Conservation (phyloP, 805 yeast genomes). For the Kodamaea fukazawae region DNA sequence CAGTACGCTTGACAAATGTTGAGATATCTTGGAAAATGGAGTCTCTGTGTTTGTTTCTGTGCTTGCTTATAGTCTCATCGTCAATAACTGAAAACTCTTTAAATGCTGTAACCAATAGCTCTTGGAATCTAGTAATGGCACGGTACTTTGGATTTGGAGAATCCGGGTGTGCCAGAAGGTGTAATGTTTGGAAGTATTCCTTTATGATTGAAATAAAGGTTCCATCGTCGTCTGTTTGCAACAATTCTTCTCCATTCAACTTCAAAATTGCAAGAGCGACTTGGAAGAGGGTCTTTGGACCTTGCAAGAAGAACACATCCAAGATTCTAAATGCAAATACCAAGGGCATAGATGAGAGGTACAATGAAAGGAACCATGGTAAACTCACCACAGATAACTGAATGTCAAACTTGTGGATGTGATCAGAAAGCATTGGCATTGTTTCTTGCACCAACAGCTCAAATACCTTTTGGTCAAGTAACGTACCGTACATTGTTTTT, state of each 20-base stretch:
- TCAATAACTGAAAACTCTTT: constrained; percentile 82
- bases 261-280: constrained; percentile 89
- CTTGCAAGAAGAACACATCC: constrained; percentile 87
- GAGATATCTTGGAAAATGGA: constrained; percentile 84
- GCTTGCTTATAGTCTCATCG: constrained; percentile 67
- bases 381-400: constrained; percentile 89
- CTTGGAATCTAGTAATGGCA: constrained; percentile 81
- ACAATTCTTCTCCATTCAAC: constrained; percentile 79
- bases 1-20: constrained; percentile 86
- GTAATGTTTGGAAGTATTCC: constrained; percentile 73
- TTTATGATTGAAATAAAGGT: constrained; percentile 83
- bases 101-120: constrained; percentile 85
- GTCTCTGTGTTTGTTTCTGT: constrained; percentile 68
- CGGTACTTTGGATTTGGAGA: constrained; percentile 62
- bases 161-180: constrained; percentile 74
- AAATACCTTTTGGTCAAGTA: constrained; percentile 89
- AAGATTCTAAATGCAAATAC: constrained; percentile 89
- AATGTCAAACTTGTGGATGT: constrained; percentile 73
- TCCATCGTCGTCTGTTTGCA: constrained; percentile 87
- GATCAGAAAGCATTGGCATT: constrained; percentile 86
- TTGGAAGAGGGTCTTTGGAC: constrained; percentile 85
- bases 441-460: constrained; percentile 86
- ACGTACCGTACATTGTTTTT: constrained; percentile 94
- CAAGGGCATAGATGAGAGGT: constrained; percentile 89
- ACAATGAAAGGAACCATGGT: constrained; percentile 94